Evolutionary conservation across 495 filamentous ascomycete species (phyloP), one percentile per base, ranked within the genome.

Genomic region (Parmelia sp.): DNA sequence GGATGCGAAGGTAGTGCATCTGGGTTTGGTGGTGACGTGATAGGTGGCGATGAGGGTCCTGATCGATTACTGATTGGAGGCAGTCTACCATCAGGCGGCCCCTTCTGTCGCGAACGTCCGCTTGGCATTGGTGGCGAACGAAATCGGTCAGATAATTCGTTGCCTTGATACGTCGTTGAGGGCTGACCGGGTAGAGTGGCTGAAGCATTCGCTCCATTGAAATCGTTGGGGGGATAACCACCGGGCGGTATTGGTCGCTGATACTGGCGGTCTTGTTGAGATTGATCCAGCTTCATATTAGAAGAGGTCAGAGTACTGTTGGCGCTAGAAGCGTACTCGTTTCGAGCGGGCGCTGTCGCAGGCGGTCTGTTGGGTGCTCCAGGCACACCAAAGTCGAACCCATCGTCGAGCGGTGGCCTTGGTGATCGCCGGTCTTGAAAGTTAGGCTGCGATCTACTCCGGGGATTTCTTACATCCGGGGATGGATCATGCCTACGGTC

Each of bases 301-400:
- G 33, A 25, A 59, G 55, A 49, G 23, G 19, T 40, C 42, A 53
- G 49, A 19, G 56, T 19, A 29, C 10, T 33, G n/a, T 59, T 39
- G 31, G 35, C 23, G 19, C 35, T 36, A 15, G 31, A 7, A 8
- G 17, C 64, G 33, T 62, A 51, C 51, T 31, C 64, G 44, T 42
- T 31, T 37, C 49, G 21, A 17, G 31, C 44, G 27, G 59, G 49
- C 36, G 53, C 59, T 57, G 62, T 68, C n/a, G 62, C 49, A 57
- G 66, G 62, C 49, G 55, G 62, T 64, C 66, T 31, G 55, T 72
- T 6, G 82, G 82, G n/a, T 80, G 87, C 85, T 29, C 77, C 79
- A 4, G 83, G 83, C 77, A 92, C 84, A 66, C 88, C 89, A 68
- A 91, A 92, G 23, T 90, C 77, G 61, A 81, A 82, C 11, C 76